Base-by-base conservation (phyloP, 805 yeast species). In the Saturnispora serradocipensis region DNA sequence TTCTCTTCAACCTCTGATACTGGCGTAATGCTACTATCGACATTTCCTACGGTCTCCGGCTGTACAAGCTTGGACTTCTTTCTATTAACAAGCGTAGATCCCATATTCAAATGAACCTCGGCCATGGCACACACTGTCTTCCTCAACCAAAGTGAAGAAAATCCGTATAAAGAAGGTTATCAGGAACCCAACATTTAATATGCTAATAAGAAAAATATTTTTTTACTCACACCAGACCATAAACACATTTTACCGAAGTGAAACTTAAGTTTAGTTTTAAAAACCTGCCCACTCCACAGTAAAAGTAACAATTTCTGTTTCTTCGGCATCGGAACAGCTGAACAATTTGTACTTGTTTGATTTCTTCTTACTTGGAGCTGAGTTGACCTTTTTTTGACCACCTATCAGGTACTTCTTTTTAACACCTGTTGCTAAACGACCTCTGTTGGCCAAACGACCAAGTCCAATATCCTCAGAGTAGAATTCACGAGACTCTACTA, bases 271-370 rank as follows among this genome's bases (percentile, higher is more conserved):
- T 35, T 11, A 13, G n/a, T 7, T 88, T 52, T 97, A 97, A 69
- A 91, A 91, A 0, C 97, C 97, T 0, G 98, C 89, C 99, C 99
- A 91, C 67, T 91, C 97, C 2, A 91, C 71, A 5, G 96, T 84
- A 61, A 80, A 91, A 16, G 77, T 76, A 45, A 67, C 69, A 15
- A 70, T 68, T 45, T 59, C 59, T 10, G 67, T 63, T 5, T 61
- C 59, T 43, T 42, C 20, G 11, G 24, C 15, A 13, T n/a, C 27
- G 20, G 22, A 52, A 57, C 2, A 57, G 53, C 2, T 54, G 49
- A 16, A 56, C 54, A n/a, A 53, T 51, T 30, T 25, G 27, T 4
- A 38, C 40, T 9, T 32, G 32, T 28, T 44, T 9, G 5, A 9
- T 5, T 11, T n/a, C 11, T 16, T 24, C 15, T 13, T 24, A 3